phyloP scores from a whole-genome alignment of 441 rosid species.

The Populus hybrid region DNA sequence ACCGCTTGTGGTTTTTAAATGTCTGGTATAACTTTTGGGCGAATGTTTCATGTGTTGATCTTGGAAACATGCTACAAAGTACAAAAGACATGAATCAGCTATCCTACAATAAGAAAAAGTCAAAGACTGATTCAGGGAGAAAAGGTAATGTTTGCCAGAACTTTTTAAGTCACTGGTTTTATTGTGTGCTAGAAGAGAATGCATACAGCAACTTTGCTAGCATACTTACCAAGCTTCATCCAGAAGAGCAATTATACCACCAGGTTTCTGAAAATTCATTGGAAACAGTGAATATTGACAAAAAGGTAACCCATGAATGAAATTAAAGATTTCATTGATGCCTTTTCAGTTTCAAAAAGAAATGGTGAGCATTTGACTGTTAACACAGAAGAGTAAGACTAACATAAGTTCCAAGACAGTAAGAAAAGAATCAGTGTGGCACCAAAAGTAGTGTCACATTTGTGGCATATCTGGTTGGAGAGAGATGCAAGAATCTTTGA shows the following conservation, averaged over 20 bases:
- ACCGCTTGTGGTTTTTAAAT: conserved; percentile 86
- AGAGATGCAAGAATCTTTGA: neutral
- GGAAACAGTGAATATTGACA: neutral
- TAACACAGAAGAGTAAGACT: neutral
- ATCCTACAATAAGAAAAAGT: conserved; percentile 18
- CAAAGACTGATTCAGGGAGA: conserved; percentile 18
- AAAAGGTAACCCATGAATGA: neutral
- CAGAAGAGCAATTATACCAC: conserved; percentile 97
- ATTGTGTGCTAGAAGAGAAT: conserved; percentile 6
- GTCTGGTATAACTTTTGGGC: too few relatives aligned
- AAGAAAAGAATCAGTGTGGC: neutral
- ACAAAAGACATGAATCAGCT: conserved; percentile 33
- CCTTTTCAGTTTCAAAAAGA: neutral
- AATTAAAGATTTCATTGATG: neutral
- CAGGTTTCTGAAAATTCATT: conserved; percentile 82
- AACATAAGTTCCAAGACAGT: neutral
- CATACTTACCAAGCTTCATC: conserved; percentile 98
- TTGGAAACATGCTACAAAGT: conserved; percentile 88
- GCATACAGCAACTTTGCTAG: conserved; percentile 9
- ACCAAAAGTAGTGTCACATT: neutral
- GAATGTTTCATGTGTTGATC: conserved; percentile 99
- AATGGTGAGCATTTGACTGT: neutral
- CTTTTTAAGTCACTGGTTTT: conserved; percentile 8
- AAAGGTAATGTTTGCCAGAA: neutral
- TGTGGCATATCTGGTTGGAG: neutral